Conservation (phyloP, 2,329 filamentous ascomycete genomes). For the Colletotrichum sansevieriae region DNA sequence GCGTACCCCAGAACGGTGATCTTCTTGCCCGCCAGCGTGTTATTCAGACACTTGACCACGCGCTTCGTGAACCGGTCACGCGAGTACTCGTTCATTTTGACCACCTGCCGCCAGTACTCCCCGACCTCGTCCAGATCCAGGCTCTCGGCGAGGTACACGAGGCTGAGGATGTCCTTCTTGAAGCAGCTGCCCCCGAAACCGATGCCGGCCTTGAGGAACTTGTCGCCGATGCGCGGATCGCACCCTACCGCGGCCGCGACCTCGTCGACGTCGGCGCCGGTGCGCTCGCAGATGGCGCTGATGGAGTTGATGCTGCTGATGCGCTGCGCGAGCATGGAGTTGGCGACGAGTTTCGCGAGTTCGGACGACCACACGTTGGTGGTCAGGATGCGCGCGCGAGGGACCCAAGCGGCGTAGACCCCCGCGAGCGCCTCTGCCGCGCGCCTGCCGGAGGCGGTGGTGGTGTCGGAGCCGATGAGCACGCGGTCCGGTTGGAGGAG, state of each 20-base stretch:
- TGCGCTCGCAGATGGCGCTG: constrained; percentile 81
- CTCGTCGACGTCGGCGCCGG: constrained; percentile 80
- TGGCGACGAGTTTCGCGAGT: constrained; percentile 82
- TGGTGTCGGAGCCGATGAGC: constrained; percentile 77
- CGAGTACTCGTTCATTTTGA: constrained; percentile 82
- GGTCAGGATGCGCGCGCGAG: constrained; percentile 74
- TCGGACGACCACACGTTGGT: constrained; percentile 84
- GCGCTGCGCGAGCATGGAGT: constrained; percentile 83
- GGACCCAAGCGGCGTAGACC: constrained; percentile 80
- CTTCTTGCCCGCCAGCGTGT: constrained; percentile 78
- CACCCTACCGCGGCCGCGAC: constrained; percentile 75
- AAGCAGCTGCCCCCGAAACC: constrained; percentile 88
- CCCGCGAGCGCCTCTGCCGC: constrained; percentile 74
- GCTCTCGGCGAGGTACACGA: constrained; percentile 81
- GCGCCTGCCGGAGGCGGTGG: constrained; percentile 69
- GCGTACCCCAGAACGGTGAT: constrained; percentile 80
- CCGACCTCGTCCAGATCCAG: constrained; percentile 78
- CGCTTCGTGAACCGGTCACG: constrained; percentile 75
- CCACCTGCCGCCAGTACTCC: constrained; percentile 80
- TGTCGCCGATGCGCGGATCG: constrained; percentile 78
- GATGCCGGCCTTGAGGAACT: constrained; percentile 79
- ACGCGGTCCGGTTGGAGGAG: constrained; percentile 79
- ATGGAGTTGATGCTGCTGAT: constrained; percentile 86
- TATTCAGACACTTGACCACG: constrained; percentile 76
- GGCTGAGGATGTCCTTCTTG: constrained; percentile 81